Base-by-base conservation (phyloP, 164 flowering plant genomes). In the Chimonanthus salicifolius region DNA sequence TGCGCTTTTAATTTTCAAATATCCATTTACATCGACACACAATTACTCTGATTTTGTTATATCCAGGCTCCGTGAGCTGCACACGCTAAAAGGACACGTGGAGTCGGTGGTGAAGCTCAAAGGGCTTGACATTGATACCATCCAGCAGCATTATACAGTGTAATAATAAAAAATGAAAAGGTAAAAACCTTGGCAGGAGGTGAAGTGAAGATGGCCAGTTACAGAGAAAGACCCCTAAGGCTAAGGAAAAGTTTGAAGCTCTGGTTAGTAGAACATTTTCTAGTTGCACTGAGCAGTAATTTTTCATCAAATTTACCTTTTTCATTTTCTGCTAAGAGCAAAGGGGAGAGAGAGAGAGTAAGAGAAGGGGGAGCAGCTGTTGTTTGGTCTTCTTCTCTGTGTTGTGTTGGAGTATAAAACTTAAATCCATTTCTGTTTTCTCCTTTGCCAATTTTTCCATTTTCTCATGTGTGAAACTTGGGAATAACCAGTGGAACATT, bases 51-150 rank as follows among this genome's bases (percentile, higher is more conserved):
- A 1, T 33, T 13, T 9, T 11, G 51, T 48, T 64, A 6, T 11
- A 13, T 49, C 15, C 60, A 89, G 93, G 85, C 90, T 89, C 71
- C 80, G 94, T n/a, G 94, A 89, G 83, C 89, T 89, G 43, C 84
- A 79, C 79, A 89, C 93, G 6, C 87, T 89, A 64, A 89, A 89
- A 79, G 93, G 93, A 2, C 93, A 89, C 64, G 93, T 89, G 4
- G 93, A 89, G 67, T 89, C 93, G 0, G 93, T 89, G 65, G 91
- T 86, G 79, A 88, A 89, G 87, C 86, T 89, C 58, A 89, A 89
- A 67, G 90, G 90, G 8, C 78, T 89, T 62, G 92, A 89, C 81
- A 86, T 89, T 10, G 93, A 89, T 9, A 89, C 89, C 1, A 88
- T 88, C 70, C 91, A 86, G 82, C 91, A 88, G 74, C 93, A 89